Evolutionary conservation across 2,329 filamentous ascomycete species (phyloP).

Genomic region (Paramyrothecium sp.): DNA sequence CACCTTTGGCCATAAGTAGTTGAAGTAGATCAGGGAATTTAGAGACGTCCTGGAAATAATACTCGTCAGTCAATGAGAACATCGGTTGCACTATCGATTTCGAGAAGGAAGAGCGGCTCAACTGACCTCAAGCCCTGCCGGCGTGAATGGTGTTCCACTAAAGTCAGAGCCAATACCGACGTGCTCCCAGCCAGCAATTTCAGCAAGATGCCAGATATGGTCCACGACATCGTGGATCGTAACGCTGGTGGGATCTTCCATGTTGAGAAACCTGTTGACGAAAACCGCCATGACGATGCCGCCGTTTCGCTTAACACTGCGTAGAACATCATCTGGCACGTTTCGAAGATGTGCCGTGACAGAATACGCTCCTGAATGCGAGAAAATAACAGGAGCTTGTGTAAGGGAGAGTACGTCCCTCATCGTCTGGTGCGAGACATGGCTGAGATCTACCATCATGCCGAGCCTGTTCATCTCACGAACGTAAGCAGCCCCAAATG

Average conservation of each 20-base stretch:
- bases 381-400: slow-evolving; percentile 27
- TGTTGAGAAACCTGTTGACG: slow-evolving; percentile 17
- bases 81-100: too few relatives aligned
- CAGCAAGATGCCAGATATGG: slow-evolving; percentile 24
- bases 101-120: too few relatives aligned
- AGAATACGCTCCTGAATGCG: slow-evolving; percentile 22
- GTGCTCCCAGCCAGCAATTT: slow-evolving; percentile 31
- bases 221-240: slow-evolving; percentile 24
- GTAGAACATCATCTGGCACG: slow-evolving; percentile 37
- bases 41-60: slow-evolving; percentile 22
- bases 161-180: slow-evolving; percentile 36
- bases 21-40: slow-evolving; percentile 27
- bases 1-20: slow-evolving; percentile 34
- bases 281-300: slow-evolving; percentile 40
- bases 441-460: slow-evolving; percentile 28
- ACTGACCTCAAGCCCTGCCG: slow-evolving; percentile 22
- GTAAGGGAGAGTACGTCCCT: slow-evolving; percentile 19
- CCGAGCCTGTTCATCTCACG: slow-evolving; percentile 26
- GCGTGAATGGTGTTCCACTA: slow-evolving; percentile 20
- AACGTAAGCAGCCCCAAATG: slow-evolving; percentile 15
- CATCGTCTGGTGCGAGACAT: slow-evolving; percentile 22
- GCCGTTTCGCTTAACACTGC: slow-evolving; percentile 28
- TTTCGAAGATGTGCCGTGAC: slow-evolving; percentile 23
- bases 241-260: slow-evolving; percentile 1
- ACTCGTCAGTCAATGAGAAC: too few relatives aligned